Evolutionary conservation across 805 yeast species (phyloP), one percentile per base, ranked within the genome.

Genomic region (Torulaspora indica): DNA sequence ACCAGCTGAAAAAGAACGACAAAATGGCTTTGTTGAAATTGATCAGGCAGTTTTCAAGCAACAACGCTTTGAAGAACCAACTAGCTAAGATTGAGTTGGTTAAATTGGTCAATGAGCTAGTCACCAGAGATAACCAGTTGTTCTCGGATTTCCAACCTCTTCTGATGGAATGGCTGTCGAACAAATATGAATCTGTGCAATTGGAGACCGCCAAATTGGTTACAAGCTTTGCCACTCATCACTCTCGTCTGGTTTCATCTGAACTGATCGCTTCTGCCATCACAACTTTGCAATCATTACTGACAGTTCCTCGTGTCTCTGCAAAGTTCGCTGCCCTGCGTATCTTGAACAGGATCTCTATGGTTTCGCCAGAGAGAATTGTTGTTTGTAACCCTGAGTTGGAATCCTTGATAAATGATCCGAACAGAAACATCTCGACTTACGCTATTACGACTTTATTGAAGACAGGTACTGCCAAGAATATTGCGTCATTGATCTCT

Each of bases 381-480:
- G 79, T 85, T 51, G 77, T 78, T 35, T 88, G 95, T 65, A 93
- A 88, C 61, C 71, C 76, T 40, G 97, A 90, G 64, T 76, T 93
- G 60, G 98, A 93, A 69, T 71, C 79, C 25, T 75, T 93, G 63
- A 86, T 93, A 58, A 82, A 83, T 61, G 98, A 91, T 66, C 64
- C 90, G 20, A 89, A 87, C 70, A 81, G 96, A 69, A 82, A 96
- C 27, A 81, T 93, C 53, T 91, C 98, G 10, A 93, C 98, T 12
- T 91, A 88, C 67, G 97, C 98, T 22, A 93, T 93, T 63, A 93
- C 98, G 27, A 91, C 98, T 2, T 74, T 93, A 60, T 78, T 93
- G 66, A 93, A 91, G 70, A 91, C 98, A 1, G 96, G 97, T 63
- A 89, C 90, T 52, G 83, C 87, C 49, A 88, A 86, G 48, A 78